A percentile compares a stretch with the other conserved stretches of the same genome.
These are phyloP conservation scores for Flaveria ramosissima DNA, from an alignment of 129 eudicot species.

Conservation along the genomic window DNA sequence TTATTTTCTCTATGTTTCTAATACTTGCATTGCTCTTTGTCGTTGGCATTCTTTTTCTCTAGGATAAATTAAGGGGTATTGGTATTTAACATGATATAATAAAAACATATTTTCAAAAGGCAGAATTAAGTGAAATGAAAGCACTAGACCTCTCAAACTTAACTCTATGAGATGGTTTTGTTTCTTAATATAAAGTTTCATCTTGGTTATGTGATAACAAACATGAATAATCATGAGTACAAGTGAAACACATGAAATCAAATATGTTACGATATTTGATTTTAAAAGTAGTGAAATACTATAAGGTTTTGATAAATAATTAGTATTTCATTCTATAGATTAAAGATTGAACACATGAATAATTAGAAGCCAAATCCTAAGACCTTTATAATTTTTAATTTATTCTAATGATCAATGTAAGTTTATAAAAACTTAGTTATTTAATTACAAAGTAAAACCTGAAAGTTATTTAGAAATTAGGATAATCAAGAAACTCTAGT, in stretches of 20 bases:
- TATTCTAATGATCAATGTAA: background rate
- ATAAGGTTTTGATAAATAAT: no score
- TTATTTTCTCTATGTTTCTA: slow-evolving; percentile 18
- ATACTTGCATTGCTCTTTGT: slow-evolving; percentile 14
- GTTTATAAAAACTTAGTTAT: background rate
- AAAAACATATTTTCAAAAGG: no score
- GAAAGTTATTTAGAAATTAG: background rate
- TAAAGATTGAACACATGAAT: background rate
- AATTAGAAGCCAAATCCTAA: background rate
- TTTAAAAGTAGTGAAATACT: no score
- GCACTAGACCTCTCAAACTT: no score
- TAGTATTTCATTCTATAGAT: background rate
- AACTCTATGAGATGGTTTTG: no score
- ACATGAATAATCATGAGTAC: no score
- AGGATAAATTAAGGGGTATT: background rate
- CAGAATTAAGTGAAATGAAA: no score
- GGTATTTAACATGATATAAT: background rate
- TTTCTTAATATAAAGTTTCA: no score
- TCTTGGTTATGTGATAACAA: no score
- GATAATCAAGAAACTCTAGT: background rate
- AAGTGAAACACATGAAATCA: no score
- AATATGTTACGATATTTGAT: no score
- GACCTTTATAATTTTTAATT: no score
- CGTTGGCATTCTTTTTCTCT: slow-evolving; percentile 1
- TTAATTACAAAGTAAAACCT: background rate